These are phyloP conservation scores for Daldinia childiae DNA, from an alignment of 495 filamentous ascomycete genomes.

Conservation along the genomic window DNA sequence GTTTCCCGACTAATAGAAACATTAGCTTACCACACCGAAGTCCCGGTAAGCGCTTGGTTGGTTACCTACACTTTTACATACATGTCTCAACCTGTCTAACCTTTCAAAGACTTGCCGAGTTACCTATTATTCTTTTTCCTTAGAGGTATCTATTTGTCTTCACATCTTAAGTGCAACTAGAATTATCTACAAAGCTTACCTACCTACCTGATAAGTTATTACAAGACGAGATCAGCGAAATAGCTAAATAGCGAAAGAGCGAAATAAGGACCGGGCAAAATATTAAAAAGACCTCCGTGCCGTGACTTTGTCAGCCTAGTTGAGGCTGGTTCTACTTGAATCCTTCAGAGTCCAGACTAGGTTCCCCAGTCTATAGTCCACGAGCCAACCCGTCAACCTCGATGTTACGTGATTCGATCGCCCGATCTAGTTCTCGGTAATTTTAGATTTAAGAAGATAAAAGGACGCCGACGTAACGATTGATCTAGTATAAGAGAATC, in stretches of 20 bases:
- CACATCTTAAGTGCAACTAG: background rate
- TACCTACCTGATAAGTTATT: no score
- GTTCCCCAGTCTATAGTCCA: constrained; percentile 15
- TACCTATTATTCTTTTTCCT: background rate
- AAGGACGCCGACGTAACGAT: background rate
- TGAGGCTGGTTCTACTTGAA: constrained; percentile 24
- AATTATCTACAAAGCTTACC: background rate
- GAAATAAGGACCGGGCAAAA: background rate
- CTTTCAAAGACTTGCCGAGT: background rate
- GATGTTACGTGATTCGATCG: constrained; percentile 9
- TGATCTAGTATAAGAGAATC: background rate
- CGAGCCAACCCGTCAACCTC: background rate
- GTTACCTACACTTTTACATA: background rate
- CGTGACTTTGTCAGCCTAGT: constrained; percentile 14
- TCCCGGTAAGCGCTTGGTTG: background rate
- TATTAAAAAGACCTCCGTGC: constrained; percentile 9
- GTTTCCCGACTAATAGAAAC: background rate
- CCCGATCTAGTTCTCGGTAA: constrained; percentile 4
- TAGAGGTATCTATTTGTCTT: background rate
- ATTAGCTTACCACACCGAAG: constrained; percentile 3
- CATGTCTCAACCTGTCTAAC: background rate
- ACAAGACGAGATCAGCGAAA: constrained; percentile 20
- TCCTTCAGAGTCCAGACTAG: constrained; percentile 17
- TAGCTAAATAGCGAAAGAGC: constrained; percentile 3
- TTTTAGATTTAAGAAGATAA: background rate